Percentiles rank a stretch among this genome's conserved stretches.
phyloP scores from a whole-genome alignment of 1,139 yeast genomes.

The Geotrichum aggregatum region DNA sequence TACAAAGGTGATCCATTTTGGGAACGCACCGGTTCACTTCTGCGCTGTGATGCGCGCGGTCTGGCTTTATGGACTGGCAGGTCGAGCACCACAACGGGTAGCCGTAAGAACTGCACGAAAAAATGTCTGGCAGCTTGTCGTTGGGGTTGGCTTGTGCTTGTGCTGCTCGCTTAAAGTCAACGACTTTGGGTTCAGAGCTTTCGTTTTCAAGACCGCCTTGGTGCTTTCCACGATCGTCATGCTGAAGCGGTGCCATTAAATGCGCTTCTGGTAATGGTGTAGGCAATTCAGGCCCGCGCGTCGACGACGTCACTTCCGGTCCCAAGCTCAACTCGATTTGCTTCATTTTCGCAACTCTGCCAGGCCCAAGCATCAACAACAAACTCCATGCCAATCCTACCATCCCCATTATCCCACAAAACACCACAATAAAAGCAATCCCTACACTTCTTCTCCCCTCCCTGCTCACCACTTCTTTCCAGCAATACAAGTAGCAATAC shows the following conservation, averaged over 20 bases:
- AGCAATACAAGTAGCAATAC: constrained; percentile 37
- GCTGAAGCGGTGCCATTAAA: no score
- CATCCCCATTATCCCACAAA: constrained; percentile 26
- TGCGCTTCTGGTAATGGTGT: no score
- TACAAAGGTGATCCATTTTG: constrained; percentile 73
- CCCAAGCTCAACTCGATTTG: neutral
- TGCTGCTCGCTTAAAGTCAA: constrained; percentile 4
- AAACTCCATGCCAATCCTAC: constrained; percentile 28
- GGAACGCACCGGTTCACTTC: constrained; percentile 66
- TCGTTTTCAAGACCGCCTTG: no score
- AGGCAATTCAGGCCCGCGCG: neutral
- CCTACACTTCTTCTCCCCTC: no score
- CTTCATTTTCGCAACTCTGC: constrained; percentile 24
- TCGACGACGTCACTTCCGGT: neutral
- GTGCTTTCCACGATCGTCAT: no score
- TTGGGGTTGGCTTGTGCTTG: neutral
- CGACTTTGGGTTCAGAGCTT: no score
- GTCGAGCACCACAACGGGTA: constrained; percentile 60
- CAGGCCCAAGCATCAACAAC: constrained; percentile 38
- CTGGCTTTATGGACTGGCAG: constrained; percentile 82
- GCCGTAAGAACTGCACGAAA: constrained; percentile 43
- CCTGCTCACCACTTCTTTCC: constrained; percentile 31
- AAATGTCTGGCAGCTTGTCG: constrained; percentile 28
- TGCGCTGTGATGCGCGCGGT: constrained; percentile 77
- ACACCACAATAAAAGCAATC: constrained; percentile 35